phyloP scores from a whole-genome alignment of 1,284 basidiomycete species.

The Ceraceosorus guamensis region DNA sequence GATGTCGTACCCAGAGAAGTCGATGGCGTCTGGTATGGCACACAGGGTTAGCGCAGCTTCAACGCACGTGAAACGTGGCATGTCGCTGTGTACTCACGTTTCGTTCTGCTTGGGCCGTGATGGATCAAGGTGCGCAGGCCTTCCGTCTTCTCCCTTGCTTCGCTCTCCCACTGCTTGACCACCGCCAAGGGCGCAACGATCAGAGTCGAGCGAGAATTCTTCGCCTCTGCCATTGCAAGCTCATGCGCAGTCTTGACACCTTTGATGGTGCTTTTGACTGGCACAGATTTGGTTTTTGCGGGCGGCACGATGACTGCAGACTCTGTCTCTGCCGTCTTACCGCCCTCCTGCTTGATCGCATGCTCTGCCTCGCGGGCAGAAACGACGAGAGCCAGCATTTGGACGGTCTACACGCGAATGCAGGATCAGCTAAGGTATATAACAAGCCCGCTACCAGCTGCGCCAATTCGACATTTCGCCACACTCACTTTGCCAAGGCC shows the following conservation, averaged over 20 bases:
- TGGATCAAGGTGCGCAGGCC: constrained; percentile 38
- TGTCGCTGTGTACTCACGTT: constrained; percentile 4
- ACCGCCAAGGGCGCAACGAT: constrained; percentile 57
- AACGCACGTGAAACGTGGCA: too few species aligned
- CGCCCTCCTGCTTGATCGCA: constrained; percentile 7
- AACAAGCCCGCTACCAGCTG: not conserved
- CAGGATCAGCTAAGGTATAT: not conserved
- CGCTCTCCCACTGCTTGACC: constrained; percentile 82
- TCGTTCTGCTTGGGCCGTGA: constrained; percentile 35
- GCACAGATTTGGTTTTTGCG: not conserved
- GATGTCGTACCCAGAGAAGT: constrained; percentile 29
- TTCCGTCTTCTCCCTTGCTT: constrained; percentile 69
- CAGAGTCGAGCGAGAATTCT: constrained; percentile 17
- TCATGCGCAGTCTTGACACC: too few species aligned
- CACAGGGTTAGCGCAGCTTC: too few species aligned
- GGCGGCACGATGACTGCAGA: not conserved
- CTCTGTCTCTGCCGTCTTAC: not conserved
- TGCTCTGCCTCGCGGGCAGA: not conserved
- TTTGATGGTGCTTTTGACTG: not conserved
- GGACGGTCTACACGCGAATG: constrained; percentile 79
- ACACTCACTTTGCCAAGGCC: constrained; percentile 49
- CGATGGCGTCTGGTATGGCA: constrained; percentile 7
- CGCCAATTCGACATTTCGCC: not conserved
- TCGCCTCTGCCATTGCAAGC: not conserved
- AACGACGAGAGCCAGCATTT: constrained; percentile 75